Evolutionary conservation across 2,329 filamentous ascomycete genomes (phyloP), one percentile per base, ranked within the genome.

Genomic region (Parastagonospora avenae): DNA sequence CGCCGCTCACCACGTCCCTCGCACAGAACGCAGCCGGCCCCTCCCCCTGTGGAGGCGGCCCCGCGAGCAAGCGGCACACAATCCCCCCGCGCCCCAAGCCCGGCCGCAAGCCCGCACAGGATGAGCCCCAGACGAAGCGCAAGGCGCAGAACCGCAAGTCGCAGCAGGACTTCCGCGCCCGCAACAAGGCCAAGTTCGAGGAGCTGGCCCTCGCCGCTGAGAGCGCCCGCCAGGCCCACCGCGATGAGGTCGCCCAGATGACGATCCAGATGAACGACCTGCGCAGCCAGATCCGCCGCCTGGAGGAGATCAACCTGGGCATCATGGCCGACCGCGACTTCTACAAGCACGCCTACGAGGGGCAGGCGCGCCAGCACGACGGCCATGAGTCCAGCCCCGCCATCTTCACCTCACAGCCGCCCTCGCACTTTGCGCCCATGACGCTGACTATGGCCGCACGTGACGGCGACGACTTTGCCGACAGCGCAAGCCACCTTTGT

Each of bases 111-210:
- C 92, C 93, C 2, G 91, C 91, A 40, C 95, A 91, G 31, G 92
- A 97, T 70, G 95, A 92, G 45, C 92, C 92, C 11, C 90, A 90
- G 1, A 96, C 92, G 37, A 96, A 96, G 78, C 86, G 94, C 60
- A 95, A 97, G 79, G 90, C 91, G 1, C 94, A 97, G 77, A 97
- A 97, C 74, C 85, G 94, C 53, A 90, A 91, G 40, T 93, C 93
- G 2, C 93, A 97, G 77, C 82, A 93, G 51, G 91, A 90, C 1
- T 97, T 97, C 74, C 84, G 93, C 30, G 92, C 96, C 75, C 83
- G 93, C 50, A 85, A 93, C 57, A 91, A 91, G 2, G 90, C 91
- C 19, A 89, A 91, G 33, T 90, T 97, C 6, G 87, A 89, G 33
- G 92, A 84, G 57, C 75, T 85, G 39, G 78, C 82, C 54, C 48